phyloP scores from a whole-genome alignment of 306 rosid species.

The Biancaea sappan region DNA sequence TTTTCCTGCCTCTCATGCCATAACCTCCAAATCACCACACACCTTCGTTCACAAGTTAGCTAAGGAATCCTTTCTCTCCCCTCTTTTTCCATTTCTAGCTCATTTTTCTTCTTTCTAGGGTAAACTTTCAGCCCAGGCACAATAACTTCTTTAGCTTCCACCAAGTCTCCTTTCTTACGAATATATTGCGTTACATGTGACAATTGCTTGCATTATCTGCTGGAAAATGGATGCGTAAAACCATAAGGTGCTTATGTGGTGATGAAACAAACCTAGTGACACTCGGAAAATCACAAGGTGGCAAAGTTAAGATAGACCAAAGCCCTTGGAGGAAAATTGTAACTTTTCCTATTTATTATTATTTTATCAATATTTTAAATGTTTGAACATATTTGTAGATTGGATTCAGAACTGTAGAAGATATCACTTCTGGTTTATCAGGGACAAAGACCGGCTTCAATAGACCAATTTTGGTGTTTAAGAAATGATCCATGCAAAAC shows the following conservation, averaged over 20 bases:
- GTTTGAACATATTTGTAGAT: constrained; percentile 44
- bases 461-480: constrained; percentile 67
- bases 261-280: background rate
- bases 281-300: background rate
- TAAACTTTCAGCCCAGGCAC: no score
- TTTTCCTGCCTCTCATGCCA: no score
- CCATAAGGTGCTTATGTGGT: background rate
- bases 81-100: no score
- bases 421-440: constrained; percentile 44
- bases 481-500: constrained; percentile 44
- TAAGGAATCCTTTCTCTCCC: no score
- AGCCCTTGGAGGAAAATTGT: background rate
- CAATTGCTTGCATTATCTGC: background rate
- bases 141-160: no score
- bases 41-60: no score
- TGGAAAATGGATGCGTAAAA: background rate
- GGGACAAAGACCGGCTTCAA: constrained; percentile 60
- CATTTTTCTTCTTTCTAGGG: no score
- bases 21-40: no score
- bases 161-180: no score
- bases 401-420: constrained; percentile 62
- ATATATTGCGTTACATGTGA: no score
- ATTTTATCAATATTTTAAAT: background rate
- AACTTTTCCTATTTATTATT: background rate
- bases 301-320: background rate